phyloP scores from a whole-genome alignment of 306 rosid species.

The Castanea mollissima region DNA sequence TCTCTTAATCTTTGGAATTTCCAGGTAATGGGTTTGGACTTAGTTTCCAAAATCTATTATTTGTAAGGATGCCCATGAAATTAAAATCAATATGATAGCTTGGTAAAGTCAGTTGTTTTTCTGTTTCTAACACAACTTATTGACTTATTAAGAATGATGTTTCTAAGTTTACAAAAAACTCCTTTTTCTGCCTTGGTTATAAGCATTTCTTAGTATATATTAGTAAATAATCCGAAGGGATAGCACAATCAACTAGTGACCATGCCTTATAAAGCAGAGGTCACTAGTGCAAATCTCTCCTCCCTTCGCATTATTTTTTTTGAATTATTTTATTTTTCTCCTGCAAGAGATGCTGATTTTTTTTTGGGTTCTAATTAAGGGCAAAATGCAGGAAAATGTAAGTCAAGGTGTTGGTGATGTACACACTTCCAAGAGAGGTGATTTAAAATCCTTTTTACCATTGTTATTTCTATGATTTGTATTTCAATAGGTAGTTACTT shows the following conservation, averaged over 20 bases:
- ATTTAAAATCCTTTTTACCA: slow-evolving; percentile 11
- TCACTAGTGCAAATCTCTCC: too few species aligned
- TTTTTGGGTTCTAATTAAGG: slow-evolving; percentile 33
- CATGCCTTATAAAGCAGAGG: too few species aligned
- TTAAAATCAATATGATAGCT: neutral
- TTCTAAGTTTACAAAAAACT: neutral
- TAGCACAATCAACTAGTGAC: neutral
- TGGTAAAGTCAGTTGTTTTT: neutral
- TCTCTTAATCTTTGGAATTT: neutral
- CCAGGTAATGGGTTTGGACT: neutral
- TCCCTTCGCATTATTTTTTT: neutral
- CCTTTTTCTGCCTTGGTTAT: neutral
- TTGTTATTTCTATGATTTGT: slow-evolving; percentile 5
- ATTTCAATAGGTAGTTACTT: slow-evolving; percentile 14
- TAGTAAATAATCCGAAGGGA: neutral
- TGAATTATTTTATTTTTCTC: neutral
- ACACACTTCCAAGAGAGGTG: slow-evolving; percentile 50
- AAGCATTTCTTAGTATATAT: neutral
- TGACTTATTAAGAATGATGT: neutral
- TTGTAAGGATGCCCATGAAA: neutral
- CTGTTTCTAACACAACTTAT: neutral
- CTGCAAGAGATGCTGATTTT: slow-evolving; percentile 14
- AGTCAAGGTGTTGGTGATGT: slow-evolving; percentile 33
- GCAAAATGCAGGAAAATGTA: slow-evolving; percentile 33
- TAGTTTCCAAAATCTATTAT: slow-evolving; percentile 4